phyloP scores from a whole-genome alignment of 352 stramenopile species.

The Globisporangium echinulatum region DNA sequence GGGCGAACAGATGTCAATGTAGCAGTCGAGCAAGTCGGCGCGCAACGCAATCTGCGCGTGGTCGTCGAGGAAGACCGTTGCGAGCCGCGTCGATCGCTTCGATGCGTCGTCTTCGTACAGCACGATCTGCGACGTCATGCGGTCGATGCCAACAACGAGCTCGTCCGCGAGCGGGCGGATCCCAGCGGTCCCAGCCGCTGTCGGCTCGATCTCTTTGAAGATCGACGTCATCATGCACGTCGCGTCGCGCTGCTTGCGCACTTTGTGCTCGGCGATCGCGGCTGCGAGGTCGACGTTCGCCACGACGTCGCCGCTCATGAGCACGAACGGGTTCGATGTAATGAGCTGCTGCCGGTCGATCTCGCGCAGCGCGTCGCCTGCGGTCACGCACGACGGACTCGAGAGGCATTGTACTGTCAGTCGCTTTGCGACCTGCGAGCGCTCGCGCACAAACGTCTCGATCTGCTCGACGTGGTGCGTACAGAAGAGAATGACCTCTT shows the following conservation, averaged over 20 bases:
- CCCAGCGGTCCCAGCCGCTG: constrained; percentile 15
- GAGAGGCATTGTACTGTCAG: constrained; percentile 65
- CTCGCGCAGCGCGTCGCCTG: constrained; percentile 94
- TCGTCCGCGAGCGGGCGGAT: constrained; percentile 77
- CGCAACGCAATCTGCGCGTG: constrained; percentile 87
- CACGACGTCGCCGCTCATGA: constrained; percentile 95
- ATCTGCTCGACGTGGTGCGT: constrained; percentile 83
- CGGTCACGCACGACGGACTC: constrained; percentile 83
- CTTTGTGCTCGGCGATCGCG: constrained; percentile 67
- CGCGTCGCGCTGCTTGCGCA: constrained; percentile 85
- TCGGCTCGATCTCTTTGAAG: constrained; percentile 84
- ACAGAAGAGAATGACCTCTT: constrained; percentile 95
- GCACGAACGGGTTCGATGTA: constrained; percentile 95
- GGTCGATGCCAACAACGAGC: constrained; percentile 77
- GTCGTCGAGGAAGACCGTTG: constrained; percentile 74
- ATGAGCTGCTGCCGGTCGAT: constrained; percentile 93
- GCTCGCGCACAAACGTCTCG: constrained; percentile 70
- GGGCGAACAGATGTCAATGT: constrained; percentile 97
- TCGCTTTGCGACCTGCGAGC: constrained; percentile 49
- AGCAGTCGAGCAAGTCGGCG: constrained; percentile 94
- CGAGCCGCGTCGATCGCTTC: constrained; percentile 41
- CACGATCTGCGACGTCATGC: constrained; percentile 72
- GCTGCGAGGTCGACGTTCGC: constrained; percentile 92
- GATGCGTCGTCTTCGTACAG: constrained; percentile 72
- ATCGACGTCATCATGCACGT: constrained; percentile 95